Percentiles rank a stretch among this genome's conserved stretches.
phyloP scores from a whole-genome alignment of 2,329 filamentous ascomycete species.

The Xylaria sp. region DNA sequence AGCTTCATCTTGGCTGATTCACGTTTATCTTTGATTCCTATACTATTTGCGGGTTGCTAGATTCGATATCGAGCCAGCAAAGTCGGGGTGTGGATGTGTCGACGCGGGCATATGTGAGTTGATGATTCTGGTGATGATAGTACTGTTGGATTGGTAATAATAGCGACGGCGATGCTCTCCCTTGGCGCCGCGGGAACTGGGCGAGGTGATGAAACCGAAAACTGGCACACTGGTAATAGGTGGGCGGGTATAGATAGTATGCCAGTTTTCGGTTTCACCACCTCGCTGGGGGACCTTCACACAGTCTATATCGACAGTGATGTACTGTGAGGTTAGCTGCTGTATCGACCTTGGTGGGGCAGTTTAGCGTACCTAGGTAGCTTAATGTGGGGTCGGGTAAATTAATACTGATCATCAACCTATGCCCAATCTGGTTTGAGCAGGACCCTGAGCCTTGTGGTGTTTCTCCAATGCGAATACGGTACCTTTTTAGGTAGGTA shows the following conservation, averaged over 20 bases:
- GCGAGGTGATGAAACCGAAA: no score
- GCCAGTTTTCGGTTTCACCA: no score
- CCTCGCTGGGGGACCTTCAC: no score
- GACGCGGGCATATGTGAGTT: background rate
- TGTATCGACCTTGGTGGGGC: no score
- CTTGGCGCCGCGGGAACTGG: background rate
- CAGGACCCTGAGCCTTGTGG: background rate
- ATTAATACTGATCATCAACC: background rate
- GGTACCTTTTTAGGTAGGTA: background rate
- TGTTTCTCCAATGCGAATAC: background rate
- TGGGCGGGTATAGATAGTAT: no score
- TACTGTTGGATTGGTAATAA: background rate
- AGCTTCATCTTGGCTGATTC: constrained; percentile 61
- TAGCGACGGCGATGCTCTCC: background rate
- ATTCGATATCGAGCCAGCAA: background rate
- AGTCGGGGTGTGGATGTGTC: background rate
- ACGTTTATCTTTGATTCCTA: background rate
- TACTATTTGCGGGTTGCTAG: background rate
- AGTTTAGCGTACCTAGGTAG: no score
- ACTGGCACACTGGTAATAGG: no score
- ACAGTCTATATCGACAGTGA: background rate
- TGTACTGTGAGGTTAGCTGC: no score
- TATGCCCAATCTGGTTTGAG: background rate
- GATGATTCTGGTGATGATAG: background rate
- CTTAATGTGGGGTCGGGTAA: background rate